A percentile compares a stretch with the other conserved stretches of the same genome.
Evolutionary conservation across 768 basidiomycete species (phyloP).

Genomic region (Pleurotus cornucopiae): DNA sequence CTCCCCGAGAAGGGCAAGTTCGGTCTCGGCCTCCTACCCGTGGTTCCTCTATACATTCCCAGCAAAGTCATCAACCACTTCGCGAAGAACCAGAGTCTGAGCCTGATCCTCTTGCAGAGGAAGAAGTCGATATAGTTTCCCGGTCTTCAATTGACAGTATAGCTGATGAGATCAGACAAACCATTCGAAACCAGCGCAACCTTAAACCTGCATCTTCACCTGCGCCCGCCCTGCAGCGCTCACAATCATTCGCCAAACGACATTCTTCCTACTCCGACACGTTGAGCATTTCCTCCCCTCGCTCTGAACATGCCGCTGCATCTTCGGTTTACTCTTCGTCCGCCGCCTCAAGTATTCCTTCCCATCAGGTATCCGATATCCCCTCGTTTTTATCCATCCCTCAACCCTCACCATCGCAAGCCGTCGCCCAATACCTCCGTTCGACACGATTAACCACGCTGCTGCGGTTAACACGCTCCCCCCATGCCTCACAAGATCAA

Average conservation of each 20-base stretch:
- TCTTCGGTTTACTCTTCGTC: slow-evolving; percentile 50
- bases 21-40: slow-evolving; percentile 41
- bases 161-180: slow-evolving; percentile 74
- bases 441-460: slow-evolving; percentile 84
- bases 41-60: slow-evolving; percentile 44
- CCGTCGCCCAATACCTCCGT: slow-evolving; percentile 82
- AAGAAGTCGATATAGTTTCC: slow-evolving; percentile 62
- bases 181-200: slow-evolving; percentile 56
- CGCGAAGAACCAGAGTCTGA: slow-evolving; percentile 56
- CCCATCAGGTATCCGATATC: slow-evolving; percentile 44
- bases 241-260: slow-evolving; percentile 29
- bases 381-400: slow-evolving; percentile 33
- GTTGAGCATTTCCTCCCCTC: slow-evolving; percentile 49
- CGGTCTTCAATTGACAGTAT: slow-evolving; percentile 89
- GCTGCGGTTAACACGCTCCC: slow-evolving; percentile 72
- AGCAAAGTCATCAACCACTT: slow-evolving; percentile 37
- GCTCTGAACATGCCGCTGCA: slow-evolving; percentile 48
- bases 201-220: slow-evolving; percentile 31
- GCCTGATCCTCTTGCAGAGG: slow-evolving; percentile 43
- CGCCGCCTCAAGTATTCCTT: slow-evolving; percentile 38
- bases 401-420: slow-evolving; percentile 54
- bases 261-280: slow-evolving; percentile 56
- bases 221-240: slow-evolving; percentile 19
- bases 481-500: slow-evolving; percentile 70
- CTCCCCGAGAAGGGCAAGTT: slow-evolving; percentile 52